phyloP scores from a whole-genome alignment of 2,329 filamentous ascomycete species.

The Ceratocystiopsis minuta region DNA sequence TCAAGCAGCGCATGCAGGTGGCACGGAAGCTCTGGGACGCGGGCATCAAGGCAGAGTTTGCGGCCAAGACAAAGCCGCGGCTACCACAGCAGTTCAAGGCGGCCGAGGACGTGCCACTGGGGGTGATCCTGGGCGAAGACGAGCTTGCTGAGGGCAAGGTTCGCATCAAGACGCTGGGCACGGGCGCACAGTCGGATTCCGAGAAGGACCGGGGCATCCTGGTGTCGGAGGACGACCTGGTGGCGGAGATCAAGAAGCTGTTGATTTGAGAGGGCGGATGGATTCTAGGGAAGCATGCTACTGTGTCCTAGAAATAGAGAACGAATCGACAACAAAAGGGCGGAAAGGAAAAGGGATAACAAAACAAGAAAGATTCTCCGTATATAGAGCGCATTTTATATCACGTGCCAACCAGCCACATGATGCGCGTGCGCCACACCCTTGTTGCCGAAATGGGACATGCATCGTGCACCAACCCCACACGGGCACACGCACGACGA shows the following conservation, averaged over 20 bases:
- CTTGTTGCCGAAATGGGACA: no score
- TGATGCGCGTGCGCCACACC: no score
- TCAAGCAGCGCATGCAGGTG: slow-evolving; percentile 71
- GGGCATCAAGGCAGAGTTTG: slow-evolving; percentile 78
- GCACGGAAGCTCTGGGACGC: slow-evolving; percentile 65
- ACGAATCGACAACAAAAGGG: no score
- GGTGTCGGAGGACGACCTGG: slow-evolving; percentile 45
- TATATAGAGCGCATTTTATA: no score
- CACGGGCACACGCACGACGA: no score
- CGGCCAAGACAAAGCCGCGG: slow-evolving; percentile 81
- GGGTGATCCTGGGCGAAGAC: slow-evolving; percentile 78
- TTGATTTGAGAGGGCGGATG: slow-evolving; percentile 6
- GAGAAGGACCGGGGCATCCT: slow-evolving; percentile 78
- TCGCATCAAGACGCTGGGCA: slow-evolving; percentile 64
- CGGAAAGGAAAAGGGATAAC: no score
- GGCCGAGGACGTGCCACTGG: slow-evolving; percentile 74
- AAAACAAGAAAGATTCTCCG: no score
- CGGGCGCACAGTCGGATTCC: slow-evolving; percentile 49
- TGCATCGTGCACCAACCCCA: no score
- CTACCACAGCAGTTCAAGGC: slow-evolving; percentile 80
- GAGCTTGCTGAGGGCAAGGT: slow-evolving; percentile 71
- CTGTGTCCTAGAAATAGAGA: no score
- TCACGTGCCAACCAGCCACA: no score
- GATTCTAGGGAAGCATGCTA: no score
- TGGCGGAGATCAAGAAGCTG: slow-evolving; percentile 38